Percentiles rank a stretch among this genome's conserved stretches.
Evolutionary conservation across 2,329 filamentous ascomycete species (phyloP).

Genomic region (Westerdykella aurantiaca): DNA sequence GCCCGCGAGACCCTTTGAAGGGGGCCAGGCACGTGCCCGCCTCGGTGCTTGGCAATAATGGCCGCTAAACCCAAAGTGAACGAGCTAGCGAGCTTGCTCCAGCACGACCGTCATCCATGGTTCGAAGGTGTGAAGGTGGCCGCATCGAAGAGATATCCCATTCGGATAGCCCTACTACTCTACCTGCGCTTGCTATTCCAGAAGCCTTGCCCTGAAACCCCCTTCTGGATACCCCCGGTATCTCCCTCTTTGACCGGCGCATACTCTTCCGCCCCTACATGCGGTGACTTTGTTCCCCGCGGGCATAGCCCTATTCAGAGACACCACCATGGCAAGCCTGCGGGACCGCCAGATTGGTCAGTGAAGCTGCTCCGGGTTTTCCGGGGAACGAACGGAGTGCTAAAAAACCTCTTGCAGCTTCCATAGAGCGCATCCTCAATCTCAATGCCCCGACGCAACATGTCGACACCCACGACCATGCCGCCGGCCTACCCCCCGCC

Average conservation of each 20-base stretch:
- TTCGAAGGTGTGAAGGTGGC: neutral
- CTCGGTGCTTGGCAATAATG: slow-evolving; percentile 6
- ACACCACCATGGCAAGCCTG: slow-evolving; percentile 40
- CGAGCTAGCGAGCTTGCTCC: neutral
- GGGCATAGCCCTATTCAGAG: slow-evolving; percentile 15
- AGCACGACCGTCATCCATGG: neutral
- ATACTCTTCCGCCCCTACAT: slow-evolving; percentile 14
- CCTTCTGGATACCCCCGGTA: too few species aligned
- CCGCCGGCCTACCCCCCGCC: slow-evolving; percentile 59
- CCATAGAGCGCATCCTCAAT: slow-evolving; percentile 93
- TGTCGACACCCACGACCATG: slow-evolving; percentile 53
- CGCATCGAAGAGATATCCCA: neutral
- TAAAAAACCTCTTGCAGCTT: slow-evolving; percentile 51
- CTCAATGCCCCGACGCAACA: slow-evolving; percentile 66
- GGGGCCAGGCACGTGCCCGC: slow-evolving; percentile 2
- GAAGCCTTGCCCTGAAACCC: too few species aligned
- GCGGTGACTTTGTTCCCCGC: slow-evolving; percentile 19
- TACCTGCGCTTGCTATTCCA: too few species aligned
- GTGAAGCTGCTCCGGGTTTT: too few species aligned
- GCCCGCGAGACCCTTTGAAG: slow-evolving; percentile 16
- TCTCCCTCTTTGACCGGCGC: neutral
- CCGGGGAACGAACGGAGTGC: neutral
- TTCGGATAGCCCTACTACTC: neutral
- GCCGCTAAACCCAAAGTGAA: slow-evolving; percentile 1
- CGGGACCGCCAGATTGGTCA: slow-evolving; percentile 67